Evolutionary conservation across 2,329 filamentous ascomycete genomes (phyloP), one percentile per base, ranked within the genome.

Genomic region (Alternaria burnsii): DNA sequence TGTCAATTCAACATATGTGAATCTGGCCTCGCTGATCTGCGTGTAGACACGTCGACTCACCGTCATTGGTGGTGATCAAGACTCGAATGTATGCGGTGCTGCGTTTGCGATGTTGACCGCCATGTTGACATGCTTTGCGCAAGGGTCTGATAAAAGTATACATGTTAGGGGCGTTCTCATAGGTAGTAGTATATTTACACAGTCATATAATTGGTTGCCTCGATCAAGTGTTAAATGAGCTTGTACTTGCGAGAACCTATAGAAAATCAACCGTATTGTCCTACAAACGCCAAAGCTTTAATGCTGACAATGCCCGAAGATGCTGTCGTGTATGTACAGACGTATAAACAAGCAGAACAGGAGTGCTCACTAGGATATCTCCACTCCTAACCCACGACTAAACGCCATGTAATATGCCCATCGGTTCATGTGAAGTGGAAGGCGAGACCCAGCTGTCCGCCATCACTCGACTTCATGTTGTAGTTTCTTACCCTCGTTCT

Each of bases 401-500:
- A 70, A 71, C 68, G 66, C 66, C 63, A 43, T 43, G 59, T 55
- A 58, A 66, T 51, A 59, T 59, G 52, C 55, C 55, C 20, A 42
- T 55, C 38, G 38, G 52, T 53, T 36, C 26, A 11, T 46, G 48
- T 24, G 52, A 42, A 53, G 24, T 38, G 41, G 34, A 52, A 59
- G 43, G n/a, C 16, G 22, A 44, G 40, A 18, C 8, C 3, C 36
- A 8, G 42, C 34, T 52, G 28, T 42, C 43, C 3, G 22, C n/a
- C 18, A 32, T 52, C 50, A 59, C 55, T 52, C 59, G 9, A 52
- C 59, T n/a, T 68, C 51, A 55, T 64, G 58, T 55, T 62, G 59
- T 62, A 76, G 67, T 34, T 69, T 66, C 41, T 69, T 62, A 12
- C 84, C 86, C 71, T 87, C 85, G 59, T 82, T 80, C 71, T 88